These are phyloP conservation scores for Fusarium clavum DNA, from an alignment of 2,329 filamentous ascomycete genomes.

Conservation along the genomic window DNA sequence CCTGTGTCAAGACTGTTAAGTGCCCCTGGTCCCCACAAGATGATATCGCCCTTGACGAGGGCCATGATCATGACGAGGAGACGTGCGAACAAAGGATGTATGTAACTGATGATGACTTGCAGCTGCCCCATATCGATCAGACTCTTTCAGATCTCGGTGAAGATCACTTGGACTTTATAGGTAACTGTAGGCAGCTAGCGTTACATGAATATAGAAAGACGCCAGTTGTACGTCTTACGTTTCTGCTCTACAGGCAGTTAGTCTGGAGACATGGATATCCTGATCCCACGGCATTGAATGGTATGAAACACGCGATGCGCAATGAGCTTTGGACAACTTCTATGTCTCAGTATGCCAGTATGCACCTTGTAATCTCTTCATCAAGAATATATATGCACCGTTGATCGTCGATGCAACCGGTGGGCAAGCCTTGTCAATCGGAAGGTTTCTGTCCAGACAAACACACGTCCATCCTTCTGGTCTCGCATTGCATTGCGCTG, in stretches of 20 bases:
- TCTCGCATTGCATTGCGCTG: conserved; percentile 24
- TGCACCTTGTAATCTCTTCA: conserved; percentile 17
- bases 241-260: conserved; percentile 16
- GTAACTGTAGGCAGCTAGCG: conserved; percentile 7
- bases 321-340: background rate
- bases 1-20: conserved; percentile 3
- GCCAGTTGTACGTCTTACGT: conserved; percentile 40
- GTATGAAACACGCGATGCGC: background rate
- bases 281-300: conserved; percentile 32
- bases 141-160: conserved; percentile 27
- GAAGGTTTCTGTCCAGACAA: conserved; percentile 34
- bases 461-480: conserved; percentile 25
- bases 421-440: conserved; percentile 40
- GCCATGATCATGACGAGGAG: conserved; percentile 1
- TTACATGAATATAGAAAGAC: conserved; percentile 25
- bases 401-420: conserved; percentile 34
- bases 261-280: conserved; percentile 28
- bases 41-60: background rate
- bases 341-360: background rate
- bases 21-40: conserved; percentile 30
- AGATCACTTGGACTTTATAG: conserved; percentile 11
- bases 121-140: conserved; percentile 29
- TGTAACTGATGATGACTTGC: conserved; percentile 25
- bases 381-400: conserved; percentile 9
- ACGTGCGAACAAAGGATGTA: background rate